Base-by-base conservation (phyloP, 1,284 basidiomycete species). In the Phylloboletellus chloephorus region DNA sequence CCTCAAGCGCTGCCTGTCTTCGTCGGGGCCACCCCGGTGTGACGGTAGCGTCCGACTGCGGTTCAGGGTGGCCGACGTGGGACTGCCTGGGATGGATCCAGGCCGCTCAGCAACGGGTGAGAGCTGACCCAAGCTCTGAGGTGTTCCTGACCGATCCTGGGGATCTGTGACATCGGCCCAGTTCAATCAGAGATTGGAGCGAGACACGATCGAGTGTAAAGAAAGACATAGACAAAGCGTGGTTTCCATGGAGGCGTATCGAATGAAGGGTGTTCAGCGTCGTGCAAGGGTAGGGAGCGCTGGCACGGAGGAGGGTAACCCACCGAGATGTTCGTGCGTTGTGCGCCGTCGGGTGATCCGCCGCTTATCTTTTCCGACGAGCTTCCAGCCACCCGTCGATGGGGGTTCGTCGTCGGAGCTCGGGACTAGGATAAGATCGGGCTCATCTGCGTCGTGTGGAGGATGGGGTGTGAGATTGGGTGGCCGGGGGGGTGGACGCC, bases 1-100 rank as follows among this genome's bases (percentile, higher is more conserved):
- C 48, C 71, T 67, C 28, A 66, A 52, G 9, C 61, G 60, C 16
- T 57, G 65, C 41, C 62, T 61, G 28, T 71, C 68, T 23, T 67
- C 67, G 22, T 67, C 66, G 16, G 49, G 40, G 39, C 56, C 43
- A 44, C 39, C 51, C 44, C 61, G 56, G 12, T 57, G 58, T 2
- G 73, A 71, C 6, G 81, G 81, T 42, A 84, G 47, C 23, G 81
- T 84, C 48, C 74, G 69, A 55, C 82, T 82, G 24, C 81, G 69
- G 31, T 66, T 67, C 19, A 65, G 60, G n/a, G 61, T 54, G 33
- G 54, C 43, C 13, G 52, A 44, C 0, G 38, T 43, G 15, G 48
- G 40, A 39, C 54, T 54, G 52, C 29, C 39, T n/a, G 43, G 44
- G 44, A 25, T 60, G 19, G 61, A 56, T 30, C 53, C 49, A 17